Evolutionary conservation across 805 yeast species (phyloP).

Genomic region (Candida nonsorbophila): DNA sequence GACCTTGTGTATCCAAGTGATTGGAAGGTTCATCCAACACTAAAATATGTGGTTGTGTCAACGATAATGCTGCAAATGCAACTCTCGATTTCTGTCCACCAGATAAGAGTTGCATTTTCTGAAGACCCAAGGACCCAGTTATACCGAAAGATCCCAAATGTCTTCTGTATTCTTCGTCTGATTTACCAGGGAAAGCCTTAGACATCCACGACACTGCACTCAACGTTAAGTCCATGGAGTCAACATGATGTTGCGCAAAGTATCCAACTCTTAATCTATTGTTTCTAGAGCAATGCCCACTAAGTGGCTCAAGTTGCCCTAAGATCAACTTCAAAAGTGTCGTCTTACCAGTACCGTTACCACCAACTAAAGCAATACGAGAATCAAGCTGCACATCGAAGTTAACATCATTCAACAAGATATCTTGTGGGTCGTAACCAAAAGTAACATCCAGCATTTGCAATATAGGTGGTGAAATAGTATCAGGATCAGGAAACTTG

Average conservation of each 20-base stretch:
- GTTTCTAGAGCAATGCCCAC: constrained; percentile 76
- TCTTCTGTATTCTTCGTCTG: constrained; percentile 95
- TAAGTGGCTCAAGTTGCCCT: constrained; percentile 67
- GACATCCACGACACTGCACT: constrained; percentile 97
- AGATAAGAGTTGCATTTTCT: constrained; percentile 81
- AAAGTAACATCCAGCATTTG: constrained; percentile 84
- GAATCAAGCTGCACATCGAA: constrained; percentile 90
- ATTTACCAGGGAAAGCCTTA: constrained; percentile 80
- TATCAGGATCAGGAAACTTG: constrained; percentile 93
- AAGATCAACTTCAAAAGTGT: constrained; percentile 83
- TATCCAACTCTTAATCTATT: constrained; percentile 90
- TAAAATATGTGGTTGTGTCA: constrained; percentile 84
- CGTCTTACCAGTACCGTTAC: constrained; percentile 99
- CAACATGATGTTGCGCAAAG: constrained; percentile 98
- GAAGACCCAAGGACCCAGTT: constrained; percentile 89
- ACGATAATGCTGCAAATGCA: constrained; percentile 92
- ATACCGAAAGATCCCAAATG: constrained; percentile 97
- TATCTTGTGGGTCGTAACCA: constrained; percentile 66
- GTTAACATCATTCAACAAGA: constrained; percentile 72
- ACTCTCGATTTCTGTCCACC: constrained; percentile 99
- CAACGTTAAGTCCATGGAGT: constrained; percentile 82
- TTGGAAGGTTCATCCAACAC: constrained; percentile 97
- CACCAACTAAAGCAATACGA: constrained; percentile 95
- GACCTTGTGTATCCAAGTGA: constrained; percentile 96
- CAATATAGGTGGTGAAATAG: constrained; percentile 86